Base-by-base conservation (phyloP, 2,329 filamentous ascomycete species). In the Blumeria graminis region DNA sequence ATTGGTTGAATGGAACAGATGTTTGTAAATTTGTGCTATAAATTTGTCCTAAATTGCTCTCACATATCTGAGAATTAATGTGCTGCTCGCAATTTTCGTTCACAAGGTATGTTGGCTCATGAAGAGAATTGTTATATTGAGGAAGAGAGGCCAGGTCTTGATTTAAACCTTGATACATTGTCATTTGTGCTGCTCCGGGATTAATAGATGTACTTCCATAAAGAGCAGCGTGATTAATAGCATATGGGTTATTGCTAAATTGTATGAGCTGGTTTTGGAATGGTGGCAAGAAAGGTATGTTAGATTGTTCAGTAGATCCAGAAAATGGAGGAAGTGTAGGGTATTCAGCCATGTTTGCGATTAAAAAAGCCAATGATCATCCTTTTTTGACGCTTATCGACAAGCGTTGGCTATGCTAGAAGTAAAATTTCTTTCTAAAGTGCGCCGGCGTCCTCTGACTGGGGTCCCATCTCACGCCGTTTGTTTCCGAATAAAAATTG, bases 261-360 rank as follows among this genome's bases (percentile, higher is more conserved):
- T 63, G 64, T 48, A 60, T 52, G 50, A 65, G 64, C 55, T 62
- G 61, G 55, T 61, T 59, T 45, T 61, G 58, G 33, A 62, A 62
- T 51, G 62, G 59, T 35, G 63, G 61, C 7, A 62, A 59, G 56
- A 64, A 66, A 9, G 62, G 57, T 55, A 61, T 58, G 56, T 61
- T 63, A 22, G 55, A 56, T 48, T 62, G 62, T 43, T 62, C 61
- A 60, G 59, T 62, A 56, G 57, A 53, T 13, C 61, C 60, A 60
- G 63, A 65, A 43, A 55, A 58, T 41, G 60, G 66, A 58, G 70
- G 70, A 61, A 71, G 73, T 14, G 70, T 65, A 56, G 70, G 70
- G 65, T 75, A 72, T 58, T 72, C 69, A 54, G 72, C 71, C 73
- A 75, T 75, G 54, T 56, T 65, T 56, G 57, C 38, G 60, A 52